These are phyloP conservation scores for Hygrophoropsis aurantiaca DNA, from an alignment of 768 basidiomycete species.

Conservation along the genomic window DNA sequence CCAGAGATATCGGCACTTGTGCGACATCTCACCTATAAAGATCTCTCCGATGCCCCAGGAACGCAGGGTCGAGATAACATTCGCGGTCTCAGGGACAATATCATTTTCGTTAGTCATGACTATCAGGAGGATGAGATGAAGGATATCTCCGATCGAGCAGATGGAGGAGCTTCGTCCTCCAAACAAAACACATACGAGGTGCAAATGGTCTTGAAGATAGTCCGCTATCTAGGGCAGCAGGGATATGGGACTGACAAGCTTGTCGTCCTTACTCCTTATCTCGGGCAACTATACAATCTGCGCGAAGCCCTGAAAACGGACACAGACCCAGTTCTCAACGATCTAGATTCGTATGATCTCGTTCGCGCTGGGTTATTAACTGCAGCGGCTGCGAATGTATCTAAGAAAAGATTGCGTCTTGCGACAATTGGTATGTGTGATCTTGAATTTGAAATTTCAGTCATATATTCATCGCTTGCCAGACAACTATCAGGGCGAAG, in stretches of 20 bases:
- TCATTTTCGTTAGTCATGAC: constrained; percentile 61
- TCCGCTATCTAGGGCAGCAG: constrained; percentile 65
- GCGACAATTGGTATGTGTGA: constrained; percentile 59
- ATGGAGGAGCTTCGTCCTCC: constrained; percentile 48
- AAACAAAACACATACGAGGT: constrained; percentile 65
- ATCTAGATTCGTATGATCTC: constrained; percentile 61
- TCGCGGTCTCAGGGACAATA: constrained; percentile 53
- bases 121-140: constrained; percentile 51
- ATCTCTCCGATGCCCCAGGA: constrained; percentile 51
- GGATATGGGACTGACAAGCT: constrained; percentile 62
- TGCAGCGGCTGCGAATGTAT: constrained; percentile 34
- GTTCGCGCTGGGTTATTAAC: constrained; percentile 54
- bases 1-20: constrained; percentile 69
- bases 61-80: constrained; percentile 53
- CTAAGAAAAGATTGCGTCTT: constrained; percentile 50
- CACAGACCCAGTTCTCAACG: constrained; percentile 63
- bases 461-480: not conserved
- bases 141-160: constrained; percentile 43
- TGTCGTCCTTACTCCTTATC: constrained; percentile 68
- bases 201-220: constrained; percentile 63
- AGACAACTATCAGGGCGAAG: constrained; percentile 82
- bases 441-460: no score
- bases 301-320: constrained; percentile 41
- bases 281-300: constrained; percentile 61
- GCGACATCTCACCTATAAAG: constrained; percentile 63